Conservation (phyloP, 129 eudicot genomes). For the Rutidosis leptorrhynchoides region DNA sequence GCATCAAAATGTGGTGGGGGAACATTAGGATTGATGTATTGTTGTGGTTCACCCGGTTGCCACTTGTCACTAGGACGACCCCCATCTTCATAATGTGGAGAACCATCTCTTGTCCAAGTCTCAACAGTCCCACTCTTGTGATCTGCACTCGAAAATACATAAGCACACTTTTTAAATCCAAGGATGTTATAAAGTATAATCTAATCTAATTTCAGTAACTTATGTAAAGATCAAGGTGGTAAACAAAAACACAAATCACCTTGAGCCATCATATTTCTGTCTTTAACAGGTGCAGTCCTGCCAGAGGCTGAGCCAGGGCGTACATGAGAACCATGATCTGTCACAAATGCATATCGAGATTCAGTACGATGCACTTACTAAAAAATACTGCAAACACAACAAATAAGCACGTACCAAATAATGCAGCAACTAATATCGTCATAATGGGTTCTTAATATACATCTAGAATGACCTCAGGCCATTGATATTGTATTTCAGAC, state of each 20-base stretch:
- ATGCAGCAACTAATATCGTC: not conserved
- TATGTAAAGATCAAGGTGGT: not conserved
- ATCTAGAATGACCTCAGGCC: not conserved
- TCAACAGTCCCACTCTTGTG: conserved; percentile 43
- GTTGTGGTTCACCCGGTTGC: conserved; percentile 83
- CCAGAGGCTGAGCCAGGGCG: conserved; percentile 75
- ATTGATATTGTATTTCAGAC: not conserved
- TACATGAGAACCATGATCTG: conserved; percentile 56
- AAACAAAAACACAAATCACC: conserved; percentile 39
- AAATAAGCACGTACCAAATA: not conserved
- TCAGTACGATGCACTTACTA: conserved; percentile 14
- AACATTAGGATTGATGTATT: conserved; percentile 52
- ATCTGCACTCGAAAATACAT: conserved; percentile 40
- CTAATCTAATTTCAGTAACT: not conserved
- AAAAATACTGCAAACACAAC: conserved; percentile 1
- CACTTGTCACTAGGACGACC: conserved; percentile 58
- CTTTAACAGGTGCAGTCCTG: conserved; percentile 30
- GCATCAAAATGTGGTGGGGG: conserved; percentile 83
- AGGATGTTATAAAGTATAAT: no score
- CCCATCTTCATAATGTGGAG: conserved; percentile 51
- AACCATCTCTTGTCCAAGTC: conserved; percentile 66
- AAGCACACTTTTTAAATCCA: conserved; percentile 14
- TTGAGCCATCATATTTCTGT: conserved; percentile 37
- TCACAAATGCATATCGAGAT: conserved; percentile 16
- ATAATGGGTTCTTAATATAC: not conserved